Evolutionary conservation across 1,139 yeast genomes (phyloP), one percentile per base, ranked within the genome.

Genomic region (Petasospora rhodanensis): DNA sequence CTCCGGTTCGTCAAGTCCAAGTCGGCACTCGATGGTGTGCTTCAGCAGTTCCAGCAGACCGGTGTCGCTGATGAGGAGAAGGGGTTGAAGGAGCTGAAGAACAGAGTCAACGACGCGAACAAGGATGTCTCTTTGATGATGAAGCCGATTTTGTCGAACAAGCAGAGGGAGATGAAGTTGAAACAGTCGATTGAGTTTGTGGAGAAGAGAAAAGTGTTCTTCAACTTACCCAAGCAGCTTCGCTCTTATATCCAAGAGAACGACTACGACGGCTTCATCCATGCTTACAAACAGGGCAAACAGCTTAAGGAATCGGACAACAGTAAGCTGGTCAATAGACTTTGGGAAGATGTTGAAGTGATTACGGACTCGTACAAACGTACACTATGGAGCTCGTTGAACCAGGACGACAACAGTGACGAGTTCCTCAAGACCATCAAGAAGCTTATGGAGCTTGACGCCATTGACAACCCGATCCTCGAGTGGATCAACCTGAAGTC

Each of bases 1-100:
- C 73, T 76, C 35, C 70, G 74, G 46, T 86, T 87, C 46, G 82
- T 89, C 31, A 74, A 77, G 47, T 76, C 89, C 35, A 91, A 91
- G 55, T 73, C 81, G 13, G 63, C 73, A 9, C 56, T 80, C 15
- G 87, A 79, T 49, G 66, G 69, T 20, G 76, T 79, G 4, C 69
- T 74, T 40, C 61, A 59, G 17, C 77, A 73, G 42, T 72, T 77
- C 44, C 58, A 65, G 20, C 48, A 56, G 25, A 47, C 61, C 18
- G 68, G 68, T 6, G 54, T 66, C 35, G 38, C 46, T 11, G 42
- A 40, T 17, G 48, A 49, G 4, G 43, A 41, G 11, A 25, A 27
- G 4, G 46, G 43, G 22, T 52, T 73, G 21, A 73, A 70, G 36
- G 65, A 58, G 23, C 58, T 77, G 17, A 62, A 68, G 28, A 65